Conservation (phyloP, 495 filamentous ascomycete genomes). For the Penicillium cinerascens region DNA sequence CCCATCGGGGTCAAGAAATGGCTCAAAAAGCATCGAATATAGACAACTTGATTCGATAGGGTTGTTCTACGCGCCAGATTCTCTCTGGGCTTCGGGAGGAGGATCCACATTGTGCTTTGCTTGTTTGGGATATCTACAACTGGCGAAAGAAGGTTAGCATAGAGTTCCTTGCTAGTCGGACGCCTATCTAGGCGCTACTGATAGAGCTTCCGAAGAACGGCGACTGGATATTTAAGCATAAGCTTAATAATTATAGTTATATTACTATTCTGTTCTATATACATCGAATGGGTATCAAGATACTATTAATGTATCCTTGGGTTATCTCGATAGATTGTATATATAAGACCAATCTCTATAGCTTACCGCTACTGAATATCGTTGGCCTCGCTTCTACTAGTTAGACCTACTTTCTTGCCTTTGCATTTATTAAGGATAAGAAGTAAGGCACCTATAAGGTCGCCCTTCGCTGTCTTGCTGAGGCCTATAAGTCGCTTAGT, state of each 20-base stretch:
- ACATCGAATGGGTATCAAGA: neutral
- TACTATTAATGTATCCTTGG: neutral
- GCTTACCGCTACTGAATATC: slow-evolving; percentile 16
- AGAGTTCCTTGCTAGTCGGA: neutral
- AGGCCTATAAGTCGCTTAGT: neutral
- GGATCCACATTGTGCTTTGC: neutral
- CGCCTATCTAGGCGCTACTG: slow-evolving; percentile 1
- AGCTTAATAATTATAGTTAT: neutral
- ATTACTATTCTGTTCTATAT: slow-evolving; percentile 1
- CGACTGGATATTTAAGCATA: slow-evolving; percentile 3
- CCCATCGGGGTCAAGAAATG: too few relatives aligned
- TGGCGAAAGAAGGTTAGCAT: neutral
- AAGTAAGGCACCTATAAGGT: neutral
- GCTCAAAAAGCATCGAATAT: too few relatives aligned
- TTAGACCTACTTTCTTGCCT: slow-evolving; percentile 6
- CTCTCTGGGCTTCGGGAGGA: neutral
- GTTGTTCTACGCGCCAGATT: neutral
- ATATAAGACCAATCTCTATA: slow-evolving; percentile 19
- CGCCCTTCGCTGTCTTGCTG: too few relatives aligned
- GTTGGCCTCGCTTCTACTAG: slow-evolving; percentile 5
- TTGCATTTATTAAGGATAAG: slow-evolving; percentile 11
- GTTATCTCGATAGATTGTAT: slow-evolving; percentile 12
- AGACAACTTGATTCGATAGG: neutral
- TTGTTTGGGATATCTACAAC: slow-evolving; percentile 2
- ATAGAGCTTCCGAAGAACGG: slow-evolving; percentile 1